Evolutionary conservation across 164 flowering plant species (phyloP).

Genomic region (Nymphaea thermarum): DNA sequence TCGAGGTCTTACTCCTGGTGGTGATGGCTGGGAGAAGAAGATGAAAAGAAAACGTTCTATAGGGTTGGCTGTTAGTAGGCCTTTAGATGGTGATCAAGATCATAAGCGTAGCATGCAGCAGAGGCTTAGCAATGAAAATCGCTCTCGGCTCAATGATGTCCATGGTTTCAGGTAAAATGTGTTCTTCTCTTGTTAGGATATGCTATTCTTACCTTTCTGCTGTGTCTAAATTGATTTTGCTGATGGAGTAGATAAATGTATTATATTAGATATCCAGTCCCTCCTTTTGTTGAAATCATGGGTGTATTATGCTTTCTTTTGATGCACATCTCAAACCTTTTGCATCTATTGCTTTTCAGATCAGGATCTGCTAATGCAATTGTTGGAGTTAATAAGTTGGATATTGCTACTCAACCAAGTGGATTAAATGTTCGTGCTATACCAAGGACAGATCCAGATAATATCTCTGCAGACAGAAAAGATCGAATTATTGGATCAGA

Average conservation of each 20-base stretch:
- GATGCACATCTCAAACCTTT: neutral
- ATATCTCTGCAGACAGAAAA: constrained; percentile 25
- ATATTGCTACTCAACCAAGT: constrained; percentile 27
- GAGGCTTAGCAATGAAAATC: neutral
- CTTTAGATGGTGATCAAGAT: neutral
- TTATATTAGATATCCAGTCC: too few relatives aligned
- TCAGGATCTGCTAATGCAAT: constrained; percentile 35
- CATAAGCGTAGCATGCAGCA: neutral
- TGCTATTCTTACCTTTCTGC: too few relatives aligned
- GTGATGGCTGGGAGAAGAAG: constrained; percentile 85
- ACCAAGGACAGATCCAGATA: constrained; percentile 42
- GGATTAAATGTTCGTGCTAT: constrained; percentile 23
- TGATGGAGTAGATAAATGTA: too few relatives aligned
- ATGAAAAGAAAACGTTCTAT: constrained; percentile 69
- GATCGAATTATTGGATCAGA: constrained; percentile 27
- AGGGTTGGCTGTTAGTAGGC: constrained; percentile 7
- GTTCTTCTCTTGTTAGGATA: neutral
- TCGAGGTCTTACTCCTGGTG: constrained; percentile 63
- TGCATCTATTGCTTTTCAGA: constrained; percentile 13
- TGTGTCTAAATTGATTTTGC: too few relatives aligned
- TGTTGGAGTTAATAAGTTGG: constrained; percentile 34
- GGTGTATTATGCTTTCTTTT: too few relatives aligned
- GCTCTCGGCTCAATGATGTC: neutral
- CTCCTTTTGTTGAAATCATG: too few relatives aligned
- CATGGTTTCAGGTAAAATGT: neutral